Evolutionary conservation across 805 yeast species (phyloP), one percentile per base, ranked within the genome.

Genomic region (Blastobotrys peoriensis): DNA sequence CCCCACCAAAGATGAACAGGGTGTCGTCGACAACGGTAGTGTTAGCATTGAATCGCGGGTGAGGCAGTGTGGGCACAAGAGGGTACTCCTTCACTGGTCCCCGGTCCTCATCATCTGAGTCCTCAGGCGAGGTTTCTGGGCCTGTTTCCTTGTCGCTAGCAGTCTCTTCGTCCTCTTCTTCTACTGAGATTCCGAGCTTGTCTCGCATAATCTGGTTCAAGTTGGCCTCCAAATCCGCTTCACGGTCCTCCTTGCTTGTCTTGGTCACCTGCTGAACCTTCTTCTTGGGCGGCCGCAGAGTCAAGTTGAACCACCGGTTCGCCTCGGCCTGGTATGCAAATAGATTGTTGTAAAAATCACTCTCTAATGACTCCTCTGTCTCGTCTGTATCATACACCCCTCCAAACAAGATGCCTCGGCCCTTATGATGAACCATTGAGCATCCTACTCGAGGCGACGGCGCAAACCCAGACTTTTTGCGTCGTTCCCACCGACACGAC

Each of bases 371-470:
- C 64, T 93, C 98, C 62, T 91, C 98, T 10, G 96, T 91, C 64
- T 91, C 98, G 55, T 89, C 96, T 49, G 76, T 85, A 63, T 91
- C 98, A 57, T 77, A 89, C 10, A 93, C 98, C 56, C 98, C 98
- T 33, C 98, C 98, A 67, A 91, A 93, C 59, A 89, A 57, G 6
- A 91, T 74, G 46, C 97, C 97, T 68, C 97, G 79, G 47, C 94
- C 94, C 56, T 86, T 84, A 64, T 91, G 98, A 52, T 73, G 73
- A 6, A 81, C 88, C 81, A 91, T 77, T 3, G 94, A 81, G 59
- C 95, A 84, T 0, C 98, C 98, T n/a, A 86, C 96, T 56, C 98
- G 75, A 10, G 97, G 85, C 1, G 91, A 78, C 3, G 97, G 97
- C 49, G 82, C 88, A 61, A 82, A 85, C 2, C 95, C 95, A 59